Evolutionary conservation across 257 asterid genomes (phyloP).

Genomic region (Lithospermum erythrorhizon): DNA sequence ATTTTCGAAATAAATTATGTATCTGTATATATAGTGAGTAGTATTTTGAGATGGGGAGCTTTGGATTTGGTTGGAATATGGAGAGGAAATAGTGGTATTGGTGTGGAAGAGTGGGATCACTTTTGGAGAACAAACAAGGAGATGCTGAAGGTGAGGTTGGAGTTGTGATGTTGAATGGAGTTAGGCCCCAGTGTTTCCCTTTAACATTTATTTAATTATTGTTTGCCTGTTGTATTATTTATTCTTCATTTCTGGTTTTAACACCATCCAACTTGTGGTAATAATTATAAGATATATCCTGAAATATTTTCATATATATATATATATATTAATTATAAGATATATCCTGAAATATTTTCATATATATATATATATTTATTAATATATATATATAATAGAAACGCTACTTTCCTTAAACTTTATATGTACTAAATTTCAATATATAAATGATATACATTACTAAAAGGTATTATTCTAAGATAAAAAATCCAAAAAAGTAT

Average conservation of each 20-base stretch:
- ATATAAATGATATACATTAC: too few species aligned
- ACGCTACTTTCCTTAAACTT: too few species aligned
- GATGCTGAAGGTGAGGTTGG: conserved; percentile 13
- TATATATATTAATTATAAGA: too few species aligned
- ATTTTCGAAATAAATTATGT: background rate
- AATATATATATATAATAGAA: too few species aligned
- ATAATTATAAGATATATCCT: too few species aligned
- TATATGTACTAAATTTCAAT: too few species aligned
- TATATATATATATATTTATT: too few species aligned
- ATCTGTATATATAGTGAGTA: background rate
- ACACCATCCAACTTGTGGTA: background rate
- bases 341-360: too few species aligned
- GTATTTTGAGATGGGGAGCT: background rate
- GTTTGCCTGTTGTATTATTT: background rate
- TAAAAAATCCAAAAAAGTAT: too few species aligned
- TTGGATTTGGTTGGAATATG: conserved; percentile 5
- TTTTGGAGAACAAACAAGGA: conserved; percentile 6
- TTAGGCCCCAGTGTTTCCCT: conserved; percentile 16
- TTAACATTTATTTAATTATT: background rate
- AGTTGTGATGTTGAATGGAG: conserved; percentile 3
- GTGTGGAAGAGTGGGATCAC: background rate
- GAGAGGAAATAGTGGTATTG: conserved; percentile 5
- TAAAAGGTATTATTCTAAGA: too few species aligned
- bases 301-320: too few species aligned
- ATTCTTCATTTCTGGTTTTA: background rate